Evolutionary conservation across 2,329 filamentous ascomycete genomes (phyloP).

Genomic region (Dactylellina haptotyla): DNA sequence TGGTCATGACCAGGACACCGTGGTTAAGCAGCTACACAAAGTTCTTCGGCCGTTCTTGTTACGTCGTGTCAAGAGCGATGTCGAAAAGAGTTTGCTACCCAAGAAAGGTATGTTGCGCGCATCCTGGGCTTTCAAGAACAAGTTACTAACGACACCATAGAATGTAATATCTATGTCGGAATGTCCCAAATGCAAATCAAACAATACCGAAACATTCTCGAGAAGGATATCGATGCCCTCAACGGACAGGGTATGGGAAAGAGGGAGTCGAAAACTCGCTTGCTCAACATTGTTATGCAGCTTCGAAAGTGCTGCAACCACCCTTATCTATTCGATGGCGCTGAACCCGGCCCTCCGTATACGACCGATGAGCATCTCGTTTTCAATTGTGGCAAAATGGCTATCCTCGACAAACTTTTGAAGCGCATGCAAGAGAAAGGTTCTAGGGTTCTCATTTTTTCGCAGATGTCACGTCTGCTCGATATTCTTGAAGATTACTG

Average conservation of each 20-base stretch:
- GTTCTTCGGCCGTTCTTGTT: conserved; percentile 93
- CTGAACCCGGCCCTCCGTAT: conserved; percentile 95
- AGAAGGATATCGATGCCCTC: conserved; percentile 98
- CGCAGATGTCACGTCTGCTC: conserved; percentile 96
- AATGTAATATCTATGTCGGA: conserved; percentile 94
- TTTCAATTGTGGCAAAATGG: conserved; percentile 95
- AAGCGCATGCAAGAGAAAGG: conserved; percentile 84
- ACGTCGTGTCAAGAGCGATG: conserved; percentile 94
- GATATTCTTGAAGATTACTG: conserved; percentile 99
- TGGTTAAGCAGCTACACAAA: conserved; percentile 93
- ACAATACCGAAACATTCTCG: conserved; percentile 98
- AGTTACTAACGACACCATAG: conserved; percentile 60
- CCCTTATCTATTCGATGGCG: conserved; percentile 96
- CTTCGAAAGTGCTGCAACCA: conserved; percentile 99
- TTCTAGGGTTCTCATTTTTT: conserved; percentile 97
- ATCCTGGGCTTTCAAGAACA: not conserved
- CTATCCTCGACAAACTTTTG: conserved; percentile 91
- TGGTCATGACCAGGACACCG: conserved; percentile 88
- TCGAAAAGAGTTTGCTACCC: conserved; percentile 94
- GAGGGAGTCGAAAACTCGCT: conserved; percentile 93
- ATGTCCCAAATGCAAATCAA: conserved; percentile 99
- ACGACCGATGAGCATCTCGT: conserved; percentile 97
- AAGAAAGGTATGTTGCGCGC: conserved; percentile 72
- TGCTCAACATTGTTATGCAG: conserved; percentile 99
- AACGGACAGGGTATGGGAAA: conserved; percentile 90